A percentile compares a stretch with the other conserved stretches of the same genome.
Conservation (phyloP, 345 rosid genomes). For the Eucalyptus albens region DNA sequence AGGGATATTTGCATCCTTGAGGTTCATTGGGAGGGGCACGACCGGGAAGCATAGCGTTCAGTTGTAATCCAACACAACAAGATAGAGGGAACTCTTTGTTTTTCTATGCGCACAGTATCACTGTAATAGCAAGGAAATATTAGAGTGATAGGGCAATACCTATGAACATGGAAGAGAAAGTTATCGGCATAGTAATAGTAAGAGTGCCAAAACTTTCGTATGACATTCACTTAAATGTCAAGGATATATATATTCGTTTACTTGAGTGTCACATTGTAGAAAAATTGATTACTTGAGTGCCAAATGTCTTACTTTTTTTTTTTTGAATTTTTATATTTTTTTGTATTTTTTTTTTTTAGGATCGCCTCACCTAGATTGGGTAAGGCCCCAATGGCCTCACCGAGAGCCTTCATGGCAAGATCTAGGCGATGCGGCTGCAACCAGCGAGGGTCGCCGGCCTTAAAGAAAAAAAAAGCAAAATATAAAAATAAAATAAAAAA, state of each 20-base stretch:
- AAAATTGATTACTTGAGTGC: no score
- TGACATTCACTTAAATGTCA: no score
- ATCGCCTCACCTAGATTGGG: no score
- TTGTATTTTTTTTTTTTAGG: no score
- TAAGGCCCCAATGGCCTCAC: fast-evolving
- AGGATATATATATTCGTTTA: no score
- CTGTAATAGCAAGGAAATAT: background rate
- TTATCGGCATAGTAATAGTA: no score
- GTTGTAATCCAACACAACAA: background rate
- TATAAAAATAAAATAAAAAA: no score
- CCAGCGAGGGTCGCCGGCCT: fast-evolving
- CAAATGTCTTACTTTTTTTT: no score
- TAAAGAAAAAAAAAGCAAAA: no score
- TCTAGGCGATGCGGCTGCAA: fast-evolving
- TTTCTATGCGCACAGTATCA: background rate
- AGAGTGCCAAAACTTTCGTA: no score
- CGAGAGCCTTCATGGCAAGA: fast-evolving
- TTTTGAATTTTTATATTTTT: no score
- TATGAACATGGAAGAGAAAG: background rate
- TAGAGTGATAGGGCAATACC: background rate
- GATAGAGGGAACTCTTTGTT: background rate
- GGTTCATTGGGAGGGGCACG: background rate
- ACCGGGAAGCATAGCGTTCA: background rate
- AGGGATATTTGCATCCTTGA: background rate
- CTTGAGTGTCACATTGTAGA: fast-evolving